These are phyloP conservation scores for Lagenaria siceraria DNA, from an alignment of 306 rosid genomes.

Conservation along the genomic window DNA sequence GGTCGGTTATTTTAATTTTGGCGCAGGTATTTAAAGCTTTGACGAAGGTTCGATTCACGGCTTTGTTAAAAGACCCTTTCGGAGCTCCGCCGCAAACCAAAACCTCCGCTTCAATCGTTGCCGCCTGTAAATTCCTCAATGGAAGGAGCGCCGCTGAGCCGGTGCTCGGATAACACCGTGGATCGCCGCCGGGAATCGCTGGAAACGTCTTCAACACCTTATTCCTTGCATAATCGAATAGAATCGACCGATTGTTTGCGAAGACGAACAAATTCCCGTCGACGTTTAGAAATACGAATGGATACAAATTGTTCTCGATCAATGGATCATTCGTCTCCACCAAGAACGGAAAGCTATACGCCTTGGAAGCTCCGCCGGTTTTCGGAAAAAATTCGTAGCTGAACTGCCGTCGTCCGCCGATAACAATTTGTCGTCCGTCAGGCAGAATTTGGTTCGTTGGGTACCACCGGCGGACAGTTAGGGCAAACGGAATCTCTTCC, in stretches of 20 bases:
- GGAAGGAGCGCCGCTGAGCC: conserved; percentile 63
- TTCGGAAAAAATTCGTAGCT: conserved; percentile 54
- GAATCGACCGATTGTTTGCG: conserved; percentile 42
- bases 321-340: conserved; percentile 21
- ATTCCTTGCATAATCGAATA: conserved; percentile 29
- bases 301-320: conserved; percentile 52
- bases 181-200: conserved; percentile 45
- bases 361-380: neutral
- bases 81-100: conserved; percentile 62
- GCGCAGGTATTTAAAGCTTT: conserved; percentile 33
- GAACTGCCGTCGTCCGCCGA: conserved; percentile 46
- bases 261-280: conserved; percentile 59
- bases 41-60: neutral
- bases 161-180: conserved; percentile 53
- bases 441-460: conserved; percentile 48
- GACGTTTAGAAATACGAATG: conserved; percentile 42
- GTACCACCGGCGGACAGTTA: conserved; percentile 31
- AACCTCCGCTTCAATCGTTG: conserved; percentile 29
- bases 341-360: conserved; percentile 27
- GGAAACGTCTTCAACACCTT: conserved; percentile 36
- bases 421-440: conserved; percentile 42
- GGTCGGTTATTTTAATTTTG: conserved; percentile 36
- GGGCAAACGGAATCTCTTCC: conserved; percentile 20
- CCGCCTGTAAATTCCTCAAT: conserved; percentile 20
- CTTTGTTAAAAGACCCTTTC: conserved; percentile 12